Evolutionary conservation across 257 asterid species (phyloP).

Genomic region (Nicotiana noctiflora): DNA sequence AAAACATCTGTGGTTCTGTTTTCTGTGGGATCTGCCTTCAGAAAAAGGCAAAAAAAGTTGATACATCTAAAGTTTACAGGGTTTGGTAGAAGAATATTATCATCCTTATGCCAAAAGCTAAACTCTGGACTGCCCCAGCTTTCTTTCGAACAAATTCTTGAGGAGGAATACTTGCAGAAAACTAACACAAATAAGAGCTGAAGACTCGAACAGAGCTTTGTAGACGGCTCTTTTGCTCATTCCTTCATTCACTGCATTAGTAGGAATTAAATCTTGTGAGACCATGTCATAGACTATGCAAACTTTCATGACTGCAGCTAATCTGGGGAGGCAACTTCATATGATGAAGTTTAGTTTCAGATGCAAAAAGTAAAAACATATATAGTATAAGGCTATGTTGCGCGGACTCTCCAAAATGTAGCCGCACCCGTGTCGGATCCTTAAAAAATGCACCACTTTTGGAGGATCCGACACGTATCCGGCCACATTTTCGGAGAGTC

Average conservation of each 20-base stretch:
- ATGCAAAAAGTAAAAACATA: neutral
- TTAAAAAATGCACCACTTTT: too few relatives aligned
- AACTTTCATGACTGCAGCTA: neutral
- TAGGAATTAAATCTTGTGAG: neutral
- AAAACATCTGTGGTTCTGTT: neutral
- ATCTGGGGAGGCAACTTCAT: neutral
- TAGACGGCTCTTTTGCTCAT: conserved; percentile 68
- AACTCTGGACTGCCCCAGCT: conserved; percentile 74
- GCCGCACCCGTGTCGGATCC: too few relatives aligned
- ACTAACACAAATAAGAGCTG: conserved; percentile 55
- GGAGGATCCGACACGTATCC: too few relatives aligned
- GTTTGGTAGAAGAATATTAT: neutral
- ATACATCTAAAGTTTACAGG: neutral
- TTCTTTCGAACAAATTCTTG: conserved; percentile 66
- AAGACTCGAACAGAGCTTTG: conserved; percentile 61
- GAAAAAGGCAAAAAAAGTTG: neutral
- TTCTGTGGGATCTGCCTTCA: neutral
- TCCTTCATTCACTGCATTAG: conserved; percentile 57
- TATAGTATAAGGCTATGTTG: neutral
- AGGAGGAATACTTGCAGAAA: conserved; percentile 65
- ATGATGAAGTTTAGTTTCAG: neutral
- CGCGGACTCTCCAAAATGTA: too few relatives aligned
- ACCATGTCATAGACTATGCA: neutral
- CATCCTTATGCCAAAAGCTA: conserved; percentile 13
- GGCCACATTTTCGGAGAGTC: too few relatives aligned